Percentiles rank a stretch among this genome's conserved stretches.
Evolutionary conservation across 139 green algal genomes (phyloP).

Genomic region (Auxenochlorella protothecoides): DNA sequence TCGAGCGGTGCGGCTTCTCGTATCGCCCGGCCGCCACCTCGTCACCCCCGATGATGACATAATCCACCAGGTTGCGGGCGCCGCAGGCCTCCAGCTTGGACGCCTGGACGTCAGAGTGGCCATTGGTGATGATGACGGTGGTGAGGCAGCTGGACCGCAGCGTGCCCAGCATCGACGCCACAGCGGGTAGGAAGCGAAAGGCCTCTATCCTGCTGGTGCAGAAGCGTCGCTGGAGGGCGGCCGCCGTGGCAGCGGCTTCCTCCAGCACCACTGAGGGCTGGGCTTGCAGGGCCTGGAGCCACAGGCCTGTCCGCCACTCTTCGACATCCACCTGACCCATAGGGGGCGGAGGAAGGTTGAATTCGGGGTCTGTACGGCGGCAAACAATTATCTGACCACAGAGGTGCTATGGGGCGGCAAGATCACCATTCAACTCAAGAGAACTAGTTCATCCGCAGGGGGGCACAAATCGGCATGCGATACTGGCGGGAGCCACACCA

Average conservation of each 20-base stretch:
- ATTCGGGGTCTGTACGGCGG: no score
- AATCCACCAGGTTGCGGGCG: conserved; percentile 11
- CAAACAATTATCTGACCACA: no score
- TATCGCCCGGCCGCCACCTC: conserved; percentile 17
- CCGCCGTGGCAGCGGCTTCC: not conserved
- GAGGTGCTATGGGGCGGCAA: no score
- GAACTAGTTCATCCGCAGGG: no score
- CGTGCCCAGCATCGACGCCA: conserved; percentile 12
- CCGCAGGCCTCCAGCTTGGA: conserved; percentile 22
- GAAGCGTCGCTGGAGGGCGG: conserved; percentile 22
- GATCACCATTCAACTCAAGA: no score
- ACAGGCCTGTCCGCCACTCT: no score
- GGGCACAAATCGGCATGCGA: no score
- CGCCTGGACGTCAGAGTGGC: conserved; percentile 26
- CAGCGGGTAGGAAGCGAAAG: conserved; percentile 17
- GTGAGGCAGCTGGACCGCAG: conserved; percentile 13
- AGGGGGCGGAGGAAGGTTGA: no score
- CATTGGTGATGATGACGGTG: conserved; percentile 32
- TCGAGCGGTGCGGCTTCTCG: conserved; percentile 30
- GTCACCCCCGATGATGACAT: conserved; percentile 29
- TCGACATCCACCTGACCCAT: no score
- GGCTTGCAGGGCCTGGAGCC: not conserved
- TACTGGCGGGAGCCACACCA: no score
- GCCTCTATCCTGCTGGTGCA: conserved; percentile 6
- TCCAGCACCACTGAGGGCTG: conserved; percentile 8